phyloP scores from a whole-genome alignment of 768 basidiomycete genomes.

The Tylopilus vinaceipallidus region DNA sequence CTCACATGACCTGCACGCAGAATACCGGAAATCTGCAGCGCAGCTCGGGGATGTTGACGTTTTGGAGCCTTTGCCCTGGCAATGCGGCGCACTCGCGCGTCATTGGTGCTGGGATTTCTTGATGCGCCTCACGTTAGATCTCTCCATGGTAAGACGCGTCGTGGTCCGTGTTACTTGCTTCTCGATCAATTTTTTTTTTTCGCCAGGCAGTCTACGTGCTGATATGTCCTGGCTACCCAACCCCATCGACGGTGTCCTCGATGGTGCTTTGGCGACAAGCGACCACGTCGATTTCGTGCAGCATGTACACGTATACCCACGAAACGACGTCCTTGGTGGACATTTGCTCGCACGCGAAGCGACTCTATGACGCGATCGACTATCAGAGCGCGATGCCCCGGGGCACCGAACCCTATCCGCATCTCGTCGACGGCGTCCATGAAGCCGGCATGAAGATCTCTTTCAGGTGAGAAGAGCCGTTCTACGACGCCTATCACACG shows the following conservation, averaged over 20 bases:
- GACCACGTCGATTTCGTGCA: slow-evolving; percentile 17
- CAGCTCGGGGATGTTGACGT: slow-evolving; percentile 30
- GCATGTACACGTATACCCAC: slow-evolving; percentile 8
- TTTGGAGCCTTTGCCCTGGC: slow-evolving; percentile 28
- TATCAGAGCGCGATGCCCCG: slow-evolving; percentile 15
- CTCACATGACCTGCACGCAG: slow-evolving; percentile 24
- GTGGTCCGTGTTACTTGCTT: neutral
- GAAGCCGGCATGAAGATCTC: slow-evolving; percentile 27
- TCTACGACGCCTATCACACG: neutral
- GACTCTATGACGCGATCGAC: slow-evolving; percentile 23
- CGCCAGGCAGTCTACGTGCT: slow-evolving; percentile 28
- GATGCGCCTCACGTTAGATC: slow-evolving; percentile 28
- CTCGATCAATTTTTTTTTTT: neutral
- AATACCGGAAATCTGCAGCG: slow-evolving; percentile 35
- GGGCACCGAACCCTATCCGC: slow-evolving; percentile 23
- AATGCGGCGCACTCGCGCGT: slow-evolving; percentile 8
- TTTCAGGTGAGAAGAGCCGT: slow-evolving; percentile 16
- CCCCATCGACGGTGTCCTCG: slow-evolving; percentile 30
- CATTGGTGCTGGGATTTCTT: slow-evolving; percentile 40
- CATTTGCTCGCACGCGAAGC: slow-evolving; percentile 16
- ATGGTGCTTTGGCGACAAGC: slow-evolving; percentile 38
- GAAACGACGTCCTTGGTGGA: slow-evolving; percentile 8
- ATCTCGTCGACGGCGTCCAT: neutral
- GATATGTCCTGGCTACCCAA: slow-evolving; percentile 20
- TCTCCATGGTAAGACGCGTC: slow-evolving; percentile 33